Conservation (phyloP, 257 asterid species). For the Solanum rostratum region DNA sequence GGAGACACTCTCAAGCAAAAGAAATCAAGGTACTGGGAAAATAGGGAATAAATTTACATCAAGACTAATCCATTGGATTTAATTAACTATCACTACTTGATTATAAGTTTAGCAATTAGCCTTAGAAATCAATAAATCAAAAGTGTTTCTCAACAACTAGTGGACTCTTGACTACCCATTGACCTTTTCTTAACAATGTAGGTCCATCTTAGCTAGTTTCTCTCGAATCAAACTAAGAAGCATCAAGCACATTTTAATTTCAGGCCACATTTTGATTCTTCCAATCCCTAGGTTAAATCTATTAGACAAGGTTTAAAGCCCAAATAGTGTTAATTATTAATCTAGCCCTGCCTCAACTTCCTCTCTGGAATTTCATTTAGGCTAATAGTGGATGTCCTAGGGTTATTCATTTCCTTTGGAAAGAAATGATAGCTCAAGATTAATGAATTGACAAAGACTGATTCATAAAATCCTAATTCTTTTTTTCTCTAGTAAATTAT, state of each 20-base stretch:
- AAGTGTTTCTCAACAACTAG: neutral
- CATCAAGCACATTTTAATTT: neutral
- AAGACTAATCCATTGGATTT: neutral
- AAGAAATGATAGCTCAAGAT: neutral
- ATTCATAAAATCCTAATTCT: neutral
- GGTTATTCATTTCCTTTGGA: neutral
- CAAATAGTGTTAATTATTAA: neutral
- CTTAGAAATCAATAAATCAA: neutral
- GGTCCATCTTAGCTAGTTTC: neutral
- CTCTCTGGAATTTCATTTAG: neutral
- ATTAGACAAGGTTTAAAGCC: neutral
- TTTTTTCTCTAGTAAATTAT: neutral
- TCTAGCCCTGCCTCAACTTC: neutral
- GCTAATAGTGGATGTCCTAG: neutral
- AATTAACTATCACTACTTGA: neutral
- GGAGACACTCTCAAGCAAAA: neutral
- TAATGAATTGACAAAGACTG: neutral
- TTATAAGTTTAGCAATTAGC: neutral
- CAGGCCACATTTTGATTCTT: neutral
- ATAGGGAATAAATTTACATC: neutral
- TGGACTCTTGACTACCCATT: neutral
- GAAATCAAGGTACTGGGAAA: neutral
- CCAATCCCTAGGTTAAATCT: neutral
- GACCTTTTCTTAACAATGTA: neutral
- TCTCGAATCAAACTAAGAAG: neutral